phyloP scores from a whole-genome alignment of 2,329 filamentous ascomycete species.

The Scleromitrula shiraiana region DNA sequence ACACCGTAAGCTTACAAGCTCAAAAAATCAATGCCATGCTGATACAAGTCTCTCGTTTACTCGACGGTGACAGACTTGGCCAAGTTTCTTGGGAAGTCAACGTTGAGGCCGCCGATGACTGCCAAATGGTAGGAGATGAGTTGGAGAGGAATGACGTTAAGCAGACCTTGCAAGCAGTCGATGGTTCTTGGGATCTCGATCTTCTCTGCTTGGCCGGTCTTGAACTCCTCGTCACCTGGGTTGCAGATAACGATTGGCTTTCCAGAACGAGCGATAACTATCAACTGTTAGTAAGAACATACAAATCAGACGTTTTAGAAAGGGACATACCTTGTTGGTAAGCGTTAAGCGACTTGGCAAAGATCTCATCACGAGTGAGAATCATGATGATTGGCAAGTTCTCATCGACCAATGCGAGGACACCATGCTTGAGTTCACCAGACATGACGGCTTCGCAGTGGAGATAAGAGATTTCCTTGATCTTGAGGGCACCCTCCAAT shows the following conservation, averaged over 20 bases:
- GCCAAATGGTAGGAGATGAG: constrained; percentile 99
- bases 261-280: constrained; percentile 89
- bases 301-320: neutral
- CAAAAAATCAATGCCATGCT: neutral
- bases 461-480: constrained; percentile 99
- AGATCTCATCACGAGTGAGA: constrained; percentile 88
- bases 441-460: constrained; percentile 99
- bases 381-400: constrained; percentile 99
- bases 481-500: constrained; percentile 95
- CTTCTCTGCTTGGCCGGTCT: constrained; percentile 80
- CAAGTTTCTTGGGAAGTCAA: constrained; percentile 97
- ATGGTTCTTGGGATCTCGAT: constrained; percentile 96
- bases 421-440: constrained; percentile 97
- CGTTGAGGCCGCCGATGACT: constrained; percentile 90
- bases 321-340: constrained; percentile 78
- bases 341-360: constrained; percentile 98
- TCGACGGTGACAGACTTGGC: constrained; percentile 99
- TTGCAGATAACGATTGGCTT: constrained; percentile 99
- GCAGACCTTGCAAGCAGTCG: constrained; percentile 88
- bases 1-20: constrained; percentile 10
- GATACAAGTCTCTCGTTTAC: constrained; percentile 41
- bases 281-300: constrained; percentile 25
- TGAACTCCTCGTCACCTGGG: constrained; percentile 80
- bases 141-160: constrained; percentile 96
- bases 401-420: constrained; percentile 93